These are phyloP conservation scores for Monosporozyma solicola DNA, from an alignment of 805 yeast species.

Conservation along the genomic window DNA sequence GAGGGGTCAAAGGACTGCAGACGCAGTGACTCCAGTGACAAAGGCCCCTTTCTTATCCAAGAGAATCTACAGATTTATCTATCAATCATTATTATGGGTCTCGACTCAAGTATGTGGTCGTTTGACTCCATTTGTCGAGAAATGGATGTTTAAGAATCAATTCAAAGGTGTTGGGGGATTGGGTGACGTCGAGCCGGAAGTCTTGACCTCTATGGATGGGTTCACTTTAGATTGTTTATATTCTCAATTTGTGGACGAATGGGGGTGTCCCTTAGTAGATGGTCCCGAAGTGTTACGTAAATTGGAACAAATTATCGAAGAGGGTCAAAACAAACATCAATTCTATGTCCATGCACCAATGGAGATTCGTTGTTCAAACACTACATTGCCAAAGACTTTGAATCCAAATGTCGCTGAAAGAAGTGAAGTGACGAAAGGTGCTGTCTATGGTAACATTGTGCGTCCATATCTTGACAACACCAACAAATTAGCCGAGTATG, in stretches of 20 bases:
- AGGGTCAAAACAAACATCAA: slow-evolving; percentile 50
- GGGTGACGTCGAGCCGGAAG: slow-evolving; percentile 52
- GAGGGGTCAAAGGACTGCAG: slow-evolving; percentile 75
- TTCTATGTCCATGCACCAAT: slow-evolving; percentile 91
- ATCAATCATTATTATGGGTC: slow-evolving; percentile 70
- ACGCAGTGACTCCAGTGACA: slow-evolving; percentile 54
- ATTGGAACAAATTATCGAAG: slow-evolving; percentile 51
- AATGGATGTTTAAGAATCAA: slow-evolving; percentile 75
- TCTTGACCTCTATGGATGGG: slow-evolving; percentile 75
- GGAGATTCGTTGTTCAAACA: slow-evolving; percentile 89
- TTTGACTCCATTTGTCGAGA: slow-evolving; percentile 77
- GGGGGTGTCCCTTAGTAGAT: slow-evolving; percentile 84
- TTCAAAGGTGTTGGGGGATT: slow-evolving; percentile 67
- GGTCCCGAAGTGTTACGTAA: slow-evolving; percentile 66
- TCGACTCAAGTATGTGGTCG: slow-evolving; percentile 66
- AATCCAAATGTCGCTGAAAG: slow-evolving; percentile 43
- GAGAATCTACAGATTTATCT: slow-evolving; percentile 63
- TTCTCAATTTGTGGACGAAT: slow-evolving; percentile 89
- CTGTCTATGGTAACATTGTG: slow-evolving; percentile 73
- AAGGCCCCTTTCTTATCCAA: slow-evolving; percentile 80
- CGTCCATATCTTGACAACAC: slow-evolving; percentile 79
- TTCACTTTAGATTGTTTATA: slow-evolving; percentile 93
- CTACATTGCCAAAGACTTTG: slow-evolving; percentile 42
- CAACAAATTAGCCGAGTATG: slow-evolving; percentile 50
- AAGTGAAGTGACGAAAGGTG: slow-evolving; percentile 53